A percentile compares a stretch with the other conserved stretches of the same genome.
Conservation (phyloP, 23 red algal genomes). For the Cyanidioschyzon merolae region DNA sequence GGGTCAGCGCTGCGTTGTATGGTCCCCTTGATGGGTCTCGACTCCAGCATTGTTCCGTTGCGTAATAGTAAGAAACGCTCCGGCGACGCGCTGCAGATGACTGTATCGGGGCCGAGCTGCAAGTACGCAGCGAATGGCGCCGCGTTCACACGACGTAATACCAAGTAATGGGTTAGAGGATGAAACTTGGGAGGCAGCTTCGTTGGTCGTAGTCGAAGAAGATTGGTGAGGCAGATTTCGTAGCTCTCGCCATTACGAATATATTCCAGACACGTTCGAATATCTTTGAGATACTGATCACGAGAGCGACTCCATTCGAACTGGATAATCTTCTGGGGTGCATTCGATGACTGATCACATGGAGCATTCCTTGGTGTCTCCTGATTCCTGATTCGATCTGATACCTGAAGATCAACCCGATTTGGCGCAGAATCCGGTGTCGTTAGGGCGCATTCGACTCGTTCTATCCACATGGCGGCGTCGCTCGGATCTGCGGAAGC, state of each 20-base stretch:
- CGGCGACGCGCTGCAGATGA: slow-evolving; percentile 81
- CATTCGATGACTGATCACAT: too few relatives aligned
- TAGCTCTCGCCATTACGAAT: slow-evolving; percentile 69
- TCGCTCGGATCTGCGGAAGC: background rate
- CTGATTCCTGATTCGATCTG: too few relatives aligned
- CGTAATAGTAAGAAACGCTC: slow-evolving; percentile 70
- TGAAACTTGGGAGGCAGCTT: slow-evolving; percentile 19
- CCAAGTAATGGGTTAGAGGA: slow-evolving; percentile 39
- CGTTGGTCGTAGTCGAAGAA: slow-evolving; percentile 24
- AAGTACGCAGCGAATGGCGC: slow-evolving; percentile 80
- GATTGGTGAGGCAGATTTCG: slow-evolving; percentile 90
- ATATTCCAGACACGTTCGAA: slow-evolving; percentile 31
- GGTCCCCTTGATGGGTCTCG: slow-evolving; percentile 95
- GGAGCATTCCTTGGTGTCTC: too few relatives aligned
- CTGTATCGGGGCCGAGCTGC: slow-evolving; percentile 23
- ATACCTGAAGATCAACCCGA: too few relatives aligned
- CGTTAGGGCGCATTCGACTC: background rate
- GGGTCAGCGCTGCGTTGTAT: slow-evolving; percentile 32
- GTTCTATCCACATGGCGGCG: background rate
- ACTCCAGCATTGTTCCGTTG: slow-evolving; percentile 40
- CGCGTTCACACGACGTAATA: slow-evolving; percentile 54
- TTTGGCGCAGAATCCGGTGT: too few relatives aligned
- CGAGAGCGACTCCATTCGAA: slow-evolving; percentile 40
- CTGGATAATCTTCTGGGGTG: too few relatives aligned
- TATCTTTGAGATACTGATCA: slow-evolving; percentile 41